Conservation (phyloP, 495 filamentous ascomycete genomes). For the Penicillium paxilli region DNA sequence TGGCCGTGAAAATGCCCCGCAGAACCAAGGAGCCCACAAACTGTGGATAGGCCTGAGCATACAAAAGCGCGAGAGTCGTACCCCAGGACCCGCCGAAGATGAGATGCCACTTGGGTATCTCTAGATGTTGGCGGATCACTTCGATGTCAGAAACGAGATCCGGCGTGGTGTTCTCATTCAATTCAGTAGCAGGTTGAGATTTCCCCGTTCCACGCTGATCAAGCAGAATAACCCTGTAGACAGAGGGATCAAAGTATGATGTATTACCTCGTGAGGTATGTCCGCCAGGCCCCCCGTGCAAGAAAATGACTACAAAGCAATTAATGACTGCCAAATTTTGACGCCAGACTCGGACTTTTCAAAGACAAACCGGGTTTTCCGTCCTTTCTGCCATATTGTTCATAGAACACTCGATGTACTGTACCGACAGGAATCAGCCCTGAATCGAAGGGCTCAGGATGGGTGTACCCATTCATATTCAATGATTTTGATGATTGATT, state of each 20-base stretch:
- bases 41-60: conserved; percentile 41
- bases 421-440: conserved; percentile 34
- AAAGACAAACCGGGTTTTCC: conserved; percentile 24
- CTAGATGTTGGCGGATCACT: conserved; percentile 36
- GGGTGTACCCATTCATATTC: conserved; percentile 15
- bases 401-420: conserved; percentile 42
- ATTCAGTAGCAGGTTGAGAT: conserved; percentile 36
- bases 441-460: conserved; percentile 20
- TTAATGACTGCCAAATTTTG: background rate
- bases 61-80: conserved; percentile 40
- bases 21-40: conserved; percentile 33
- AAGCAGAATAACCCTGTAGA: conserved; percentile 46
- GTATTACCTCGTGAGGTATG: conserved; percentile 34
- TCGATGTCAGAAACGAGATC: conserved; percentile 47
- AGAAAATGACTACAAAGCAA: conserved; percentile 34
- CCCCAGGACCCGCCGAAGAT: conserved; percentile 55
- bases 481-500: background rate
- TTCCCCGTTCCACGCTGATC: conserved; percentile 49
- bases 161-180: conserved; percentile 45
- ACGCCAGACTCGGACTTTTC: conserved; percentile 1
- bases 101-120: conserved; percentile 42
- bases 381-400: conserved; percentile 41
- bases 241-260: conserved; percentile 42
- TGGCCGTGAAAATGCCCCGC: conserved; percentile 40
- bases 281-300: conserved; percentile 48